Base-by-base conservation (phyloP, 225 moss, liverwort and hornwort species). In the Sphagnum tenellum region DNA sequence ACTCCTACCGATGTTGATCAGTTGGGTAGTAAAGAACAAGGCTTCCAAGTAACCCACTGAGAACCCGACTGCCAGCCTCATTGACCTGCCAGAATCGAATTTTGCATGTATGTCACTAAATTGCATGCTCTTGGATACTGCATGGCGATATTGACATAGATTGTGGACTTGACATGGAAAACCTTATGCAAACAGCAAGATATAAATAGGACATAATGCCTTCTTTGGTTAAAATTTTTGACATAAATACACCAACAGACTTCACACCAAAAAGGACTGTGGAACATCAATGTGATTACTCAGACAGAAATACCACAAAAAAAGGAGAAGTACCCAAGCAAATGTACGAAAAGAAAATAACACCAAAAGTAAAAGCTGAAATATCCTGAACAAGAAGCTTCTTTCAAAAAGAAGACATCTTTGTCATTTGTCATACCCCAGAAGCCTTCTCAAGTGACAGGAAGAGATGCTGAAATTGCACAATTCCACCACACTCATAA, bases 21-120 rank as follows among this genome's bases (percentile, higher is more conserved):
- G 80, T 65, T 3, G 98, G 89, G 49, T 93, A 99, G 66, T 87
- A 99, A 48, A 84, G 75, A 78, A 99, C 86, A 80, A 99, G 74
- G 77, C 89, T 87, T 63, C 94, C 89, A 64, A 99, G 87, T 70
- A 93, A 71, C 71, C 87, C 88, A 63, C 81, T 79, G 69, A 99
- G 80, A 65, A 99, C 81, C 65, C 86, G 87, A 77, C 92, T 89
- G 70, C 89, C 98, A 76, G 93, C 98, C 73, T 99, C 98, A 69
- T 86, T 93, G 50, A 95, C 94, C 94, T 95, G 82, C 77, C 12
- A 64, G 60, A 65, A 51, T 29, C 64, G 78, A 59, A 68, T 50
- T 29, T 29, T 29, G 29, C 29, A 29, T 29, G 29, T 29, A 29
- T 29, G 29, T 29, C 29, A 29, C 29, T 29, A 29, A 29, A 29